phyloP scores from a whole-genome alignment of 75 land plant species.

The Pinus albicaulis region DNA sequence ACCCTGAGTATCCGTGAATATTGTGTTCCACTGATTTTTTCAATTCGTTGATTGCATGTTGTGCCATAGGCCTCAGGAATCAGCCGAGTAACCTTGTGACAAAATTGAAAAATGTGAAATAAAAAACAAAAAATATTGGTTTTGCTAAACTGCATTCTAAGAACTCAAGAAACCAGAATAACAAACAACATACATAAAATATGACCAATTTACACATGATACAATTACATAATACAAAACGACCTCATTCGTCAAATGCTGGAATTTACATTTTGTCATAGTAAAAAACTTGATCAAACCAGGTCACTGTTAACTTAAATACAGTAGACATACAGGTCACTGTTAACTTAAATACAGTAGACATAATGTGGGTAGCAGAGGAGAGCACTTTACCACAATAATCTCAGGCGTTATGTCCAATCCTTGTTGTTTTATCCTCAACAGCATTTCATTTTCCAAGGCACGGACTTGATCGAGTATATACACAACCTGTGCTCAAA shows the following conservation, averaged over 20 bases:
- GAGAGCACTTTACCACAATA: constrained; percentile 45
- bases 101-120: neutral
- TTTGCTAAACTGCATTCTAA: neutral
- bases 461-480: constrained; percentile 85
- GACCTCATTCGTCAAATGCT: neutral
- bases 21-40: constrained; percentile 56
- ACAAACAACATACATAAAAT: too few species aligned
- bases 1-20: constrained; percentile 54
- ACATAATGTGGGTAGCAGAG: neutral
- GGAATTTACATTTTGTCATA: neutral
- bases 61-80: constrained; percentile 73
- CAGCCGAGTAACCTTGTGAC: constrained; percentile 56
- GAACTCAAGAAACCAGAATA: neutral
- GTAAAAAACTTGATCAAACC: neutral
- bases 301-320: neutral
- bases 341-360: neutral
- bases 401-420: constrained; percentile 52
- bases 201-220: neutral
- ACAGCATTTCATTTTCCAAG: constrained; percentile 66
- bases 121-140: neutral
- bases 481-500: constrained; percentile 57
- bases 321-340: neutral
- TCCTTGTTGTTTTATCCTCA: constrained; percentile 57
- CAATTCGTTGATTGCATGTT: constrained; percentile 63
- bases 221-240: neutral